Evolutionary conservation across 257 asterid genomes (phyloP).

Genomic region (Nicotiana attenuata): DNA sequence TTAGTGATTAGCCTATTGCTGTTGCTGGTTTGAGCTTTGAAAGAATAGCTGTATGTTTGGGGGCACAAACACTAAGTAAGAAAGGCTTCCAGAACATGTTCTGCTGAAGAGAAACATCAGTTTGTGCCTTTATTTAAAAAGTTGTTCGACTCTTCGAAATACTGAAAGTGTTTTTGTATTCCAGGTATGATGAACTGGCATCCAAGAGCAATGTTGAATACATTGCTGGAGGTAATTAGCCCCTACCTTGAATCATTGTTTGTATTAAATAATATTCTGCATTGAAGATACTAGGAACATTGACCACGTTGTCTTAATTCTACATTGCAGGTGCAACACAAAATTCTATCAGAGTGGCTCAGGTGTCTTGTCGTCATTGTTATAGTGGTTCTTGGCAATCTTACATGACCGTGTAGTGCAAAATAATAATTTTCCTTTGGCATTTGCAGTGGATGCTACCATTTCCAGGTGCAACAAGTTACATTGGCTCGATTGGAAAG

Average conservation of each 20-base stretch:
- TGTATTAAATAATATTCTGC: neutral
- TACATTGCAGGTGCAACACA: conserved; percentile 80
- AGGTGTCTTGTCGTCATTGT: conserved; percentile 37
- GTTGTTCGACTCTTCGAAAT: neutral
- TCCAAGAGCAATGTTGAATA: conserved; percentile 76
- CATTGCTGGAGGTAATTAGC: conserved; percentile 88
- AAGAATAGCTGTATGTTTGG: neutral
- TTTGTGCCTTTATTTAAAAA: neutral
- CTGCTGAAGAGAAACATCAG: neutral
- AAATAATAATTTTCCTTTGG: neutral
- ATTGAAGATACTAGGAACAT: neutral
- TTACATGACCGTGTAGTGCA: neutral
- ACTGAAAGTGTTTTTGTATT: neutral
- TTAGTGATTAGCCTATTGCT: neutral
- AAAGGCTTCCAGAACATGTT: neutral
- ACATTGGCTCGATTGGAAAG: conserved; percentile 59
- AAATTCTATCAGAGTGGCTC: conserved; percentile 93
- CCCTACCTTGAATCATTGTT: neutral
- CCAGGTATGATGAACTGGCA: conserved; percentile 90
- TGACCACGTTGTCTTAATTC: neutral
- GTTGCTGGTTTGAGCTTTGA: neutral
- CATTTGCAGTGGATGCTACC: conserved; percentile 48
- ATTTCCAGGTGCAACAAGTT: conserved; percentile 81
- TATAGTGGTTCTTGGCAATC: neutral
- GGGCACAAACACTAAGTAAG: neutral